Evolutionary conservation across 768 basidiomycete species (phyloP).

Genomic region (Russula vinacea): DNA sequence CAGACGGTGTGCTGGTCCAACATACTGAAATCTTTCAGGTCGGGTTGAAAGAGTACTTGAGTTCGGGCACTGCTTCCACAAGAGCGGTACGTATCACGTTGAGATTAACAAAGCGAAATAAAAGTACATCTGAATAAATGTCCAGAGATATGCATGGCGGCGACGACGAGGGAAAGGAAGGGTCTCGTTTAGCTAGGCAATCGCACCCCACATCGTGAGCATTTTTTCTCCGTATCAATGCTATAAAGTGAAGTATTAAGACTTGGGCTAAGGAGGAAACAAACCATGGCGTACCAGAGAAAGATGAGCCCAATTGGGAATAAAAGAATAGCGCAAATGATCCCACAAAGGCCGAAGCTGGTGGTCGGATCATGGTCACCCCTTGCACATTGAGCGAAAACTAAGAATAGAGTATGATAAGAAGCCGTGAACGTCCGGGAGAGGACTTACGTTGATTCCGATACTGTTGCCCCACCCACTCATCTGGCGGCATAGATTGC

Average conservation of each 20-base stretch:
- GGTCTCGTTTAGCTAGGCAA: constrained; percentile 9
- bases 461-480: constrained; percentile 28
- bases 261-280: not conserved
- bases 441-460: constrained; percentile 27
- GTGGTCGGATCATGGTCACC: constrained; percentile 35
- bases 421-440: not conserved
- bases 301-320: constrained; percentile 36
- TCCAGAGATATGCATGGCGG: not conserved
- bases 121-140: constrained; percentile 12
- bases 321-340: constrained; percentile 34
- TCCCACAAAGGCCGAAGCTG: constrained; percentile 35
- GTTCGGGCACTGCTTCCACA: too few relatives aligned
- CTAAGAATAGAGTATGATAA: constrained; percentile 11
- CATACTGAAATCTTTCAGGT: too few relatives aligned
- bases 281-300: constrained; percentile 30
- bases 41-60: too few relatives aligned
- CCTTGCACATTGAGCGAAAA: constrained; percentile 34
- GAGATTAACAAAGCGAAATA: not conserved
- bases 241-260: constrained; percentile 14
- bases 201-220: constrained; percentile 33
- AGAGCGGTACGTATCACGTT: not conserved
- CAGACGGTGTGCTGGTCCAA: too few relatives aligned
- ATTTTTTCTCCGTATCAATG: constrained; percentile 33
- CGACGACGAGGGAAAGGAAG: not conserved
- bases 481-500: constrained; percentile 3